Conservation (phyloP, 2,329 filamentous ascomycete species). For the Thielaviopsis punctulata region DNA sequence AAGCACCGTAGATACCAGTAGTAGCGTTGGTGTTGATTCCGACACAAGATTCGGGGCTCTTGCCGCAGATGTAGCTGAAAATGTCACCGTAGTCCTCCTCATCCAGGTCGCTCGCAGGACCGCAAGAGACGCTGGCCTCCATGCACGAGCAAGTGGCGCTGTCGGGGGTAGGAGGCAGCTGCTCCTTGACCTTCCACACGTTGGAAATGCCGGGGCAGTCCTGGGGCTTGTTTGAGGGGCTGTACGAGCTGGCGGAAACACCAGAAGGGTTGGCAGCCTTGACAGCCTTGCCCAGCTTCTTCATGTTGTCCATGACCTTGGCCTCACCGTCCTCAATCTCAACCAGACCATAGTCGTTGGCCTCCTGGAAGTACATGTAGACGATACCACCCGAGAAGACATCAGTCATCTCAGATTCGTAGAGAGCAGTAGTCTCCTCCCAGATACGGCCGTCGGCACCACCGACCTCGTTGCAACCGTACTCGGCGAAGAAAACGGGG, state of each 20-base stretch:
- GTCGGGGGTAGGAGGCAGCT: constrained; percentile 73
- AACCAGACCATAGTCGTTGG: constrained; percentile 75
- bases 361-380: constrained; percentile 95
- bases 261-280: constrained; percentile 47
- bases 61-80: constrained; percentile 59
- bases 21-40: constrained; percentile 53
- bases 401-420: constrained; percentile 58
- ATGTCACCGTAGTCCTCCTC: constrained; percentile 44
- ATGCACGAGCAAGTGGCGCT: constrained; percentile 70
- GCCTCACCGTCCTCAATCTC: constrained; percentile 40
- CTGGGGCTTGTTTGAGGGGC: constrained; percentile 47
- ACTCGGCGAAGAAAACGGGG: constrained; percentile 96
- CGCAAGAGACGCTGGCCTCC: constrained; percentile 55
- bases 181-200: constrained; percentile 50
- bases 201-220: constrained; percentile 48
- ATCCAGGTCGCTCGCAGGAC: constrained; percentile 39
- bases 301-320: constrained; percentile 57
- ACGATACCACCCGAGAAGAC: constrained; percentile 95
- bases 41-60: constrained; percentile 36
- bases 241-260: constrained; percentile 52
- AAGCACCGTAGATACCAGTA: constrained; percentile 55
- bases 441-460: constrained; percentile 56
- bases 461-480: constrained; percentile 66
- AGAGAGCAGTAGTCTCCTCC: constrained; percentile 70
- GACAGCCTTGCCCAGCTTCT: constrained; percentile 52